These are phyloP conservation scores for Phylloporus scabripes DNA, from an alignment of 768 basidiomycete genomes.

Conservation along the genomic window DNA sequence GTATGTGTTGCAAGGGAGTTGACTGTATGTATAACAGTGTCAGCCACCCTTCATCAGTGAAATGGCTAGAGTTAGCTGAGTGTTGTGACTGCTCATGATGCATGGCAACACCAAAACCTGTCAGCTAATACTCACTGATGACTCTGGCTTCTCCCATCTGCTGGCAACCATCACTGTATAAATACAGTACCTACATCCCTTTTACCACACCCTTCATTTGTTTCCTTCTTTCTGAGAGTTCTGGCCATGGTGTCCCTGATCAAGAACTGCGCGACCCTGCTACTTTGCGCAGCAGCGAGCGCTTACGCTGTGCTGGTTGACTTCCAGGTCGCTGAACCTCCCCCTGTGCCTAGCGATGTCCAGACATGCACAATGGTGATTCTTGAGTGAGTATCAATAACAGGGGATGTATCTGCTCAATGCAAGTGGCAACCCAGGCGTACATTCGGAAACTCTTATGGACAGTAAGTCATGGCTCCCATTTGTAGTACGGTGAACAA, in stretches of 20 bases:
- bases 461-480: slow-evolving; percentile 40
- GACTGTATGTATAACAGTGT: no score
- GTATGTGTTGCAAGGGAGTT: no score
- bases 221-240: not conserved
- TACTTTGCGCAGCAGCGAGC: slow-evolving; percentile 10
- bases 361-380: slow-evolving; percentile 62
- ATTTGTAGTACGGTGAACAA: not conserved
- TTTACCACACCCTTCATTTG: not conserved
- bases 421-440: slow-evolving; percentile 37
- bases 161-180: not conserved
- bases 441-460: slow-evolving; percentile 69
- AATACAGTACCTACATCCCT: slow-evolving; percentile 5
- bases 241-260: slow-evolving; percentile 19
- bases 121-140: no score
- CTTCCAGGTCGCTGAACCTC: slow-evolving; percentile 74
- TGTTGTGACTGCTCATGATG: no score
- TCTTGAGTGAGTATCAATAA: slow-evolving; percentile 43
- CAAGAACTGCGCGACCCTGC: slow-evolving; percentile 6
- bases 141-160: not conserved
- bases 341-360: slow-evolving; percentile 54
- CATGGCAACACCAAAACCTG: no score
- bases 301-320: slow-evolving; percentile 34
- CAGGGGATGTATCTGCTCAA: not conserved
- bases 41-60: no score
- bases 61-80: no score